phyloP scores from a whole-genome alignment of 192 early-diverging fungal genomes.

The Chytriomyces confervae region DNA sequence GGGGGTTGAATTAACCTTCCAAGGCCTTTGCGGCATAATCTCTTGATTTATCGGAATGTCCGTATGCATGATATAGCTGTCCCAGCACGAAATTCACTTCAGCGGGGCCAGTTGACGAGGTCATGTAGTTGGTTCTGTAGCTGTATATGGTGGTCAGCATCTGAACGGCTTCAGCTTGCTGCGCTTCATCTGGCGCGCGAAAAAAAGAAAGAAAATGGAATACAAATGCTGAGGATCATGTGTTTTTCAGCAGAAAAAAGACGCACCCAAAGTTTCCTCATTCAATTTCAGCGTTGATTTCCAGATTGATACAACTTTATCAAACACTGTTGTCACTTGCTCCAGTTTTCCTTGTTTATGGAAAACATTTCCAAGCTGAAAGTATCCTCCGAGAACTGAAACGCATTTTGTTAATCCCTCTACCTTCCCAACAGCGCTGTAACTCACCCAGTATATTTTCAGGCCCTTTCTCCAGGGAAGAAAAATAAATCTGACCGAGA shows the following conservation, averaged over 20 bases:
- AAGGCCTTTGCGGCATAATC: constrained; percentile 48
- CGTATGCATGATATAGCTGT: constrained; percentile 35
- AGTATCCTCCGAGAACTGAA: constrained; percentile 61
- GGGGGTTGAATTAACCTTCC: constrained; percentile 43
- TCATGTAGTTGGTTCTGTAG: constrained; percentile 32
- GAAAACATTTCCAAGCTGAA: constrained; percentile 59
- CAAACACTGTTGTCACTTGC: constrained; percentile 47
- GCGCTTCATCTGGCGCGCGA: constrained; percentile 44
- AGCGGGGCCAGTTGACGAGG: constrained; percentile 17
- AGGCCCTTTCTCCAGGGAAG: constrained; percentile 48
- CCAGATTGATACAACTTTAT: constrained; percentile 57
- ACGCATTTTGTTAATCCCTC: background rate
- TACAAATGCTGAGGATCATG: background rate
- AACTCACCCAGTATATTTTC: constrained; percentile 47
- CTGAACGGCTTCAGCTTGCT: constrained; percentile 58
- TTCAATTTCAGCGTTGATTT: constrained; percentile 29
- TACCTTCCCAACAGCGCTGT: background rate
- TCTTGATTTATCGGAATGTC: constrained; percentile 40
- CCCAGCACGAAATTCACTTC: constrained; percentile 44
- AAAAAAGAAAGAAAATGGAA: background rate
- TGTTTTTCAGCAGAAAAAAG: background rate
- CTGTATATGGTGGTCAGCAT: constrained; percentile 49
- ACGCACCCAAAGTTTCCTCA: constrained; percentile 21
- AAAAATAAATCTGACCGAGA: constrained; percentile 50
- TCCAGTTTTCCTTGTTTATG: constrained; percentile 42